Percentiles rank a stretch among this genome's conserved stretches.
These are phyloP conservation scores for Aspergillus sp. DNA, from an alignment of 2,329 filamentous ascomycete species.

Conservation along the genomic window DNA sequence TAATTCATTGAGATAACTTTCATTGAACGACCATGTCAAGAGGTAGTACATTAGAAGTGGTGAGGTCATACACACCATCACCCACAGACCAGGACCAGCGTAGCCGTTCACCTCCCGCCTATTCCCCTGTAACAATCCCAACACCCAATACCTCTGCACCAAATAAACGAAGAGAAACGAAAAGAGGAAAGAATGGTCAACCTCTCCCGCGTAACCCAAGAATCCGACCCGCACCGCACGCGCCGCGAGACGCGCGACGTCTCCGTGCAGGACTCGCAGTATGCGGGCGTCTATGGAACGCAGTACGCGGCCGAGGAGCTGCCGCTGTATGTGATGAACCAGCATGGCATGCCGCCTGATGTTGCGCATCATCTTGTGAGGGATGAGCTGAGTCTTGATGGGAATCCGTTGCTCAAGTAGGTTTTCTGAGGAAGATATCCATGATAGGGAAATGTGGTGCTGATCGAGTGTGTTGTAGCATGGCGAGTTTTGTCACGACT, in stretches of 20 bases:
- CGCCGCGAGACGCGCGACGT: conserved; percentile 16
- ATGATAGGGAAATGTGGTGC: background rate
- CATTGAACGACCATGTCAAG: background rate
- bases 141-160: background rate
- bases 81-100: background rate
- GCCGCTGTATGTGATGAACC: conserved; percentile 81
- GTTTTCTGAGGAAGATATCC: conserved; percentile 31
- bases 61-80: conserved; percentile 18
- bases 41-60: background rate
- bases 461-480: background rate
- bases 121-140: background rate
- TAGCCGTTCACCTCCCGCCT: background rate
- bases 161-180: conserved; percentile 11
- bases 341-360: conserved; percentile 81
- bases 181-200: conserved; percentile 37
- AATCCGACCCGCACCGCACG: conserved; percentile 32
- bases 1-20: background rate
- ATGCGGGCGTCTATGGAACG: conserved; percentile 74
- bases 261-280: conserved; percentile 52
- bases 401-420: conserved; percentile 70
- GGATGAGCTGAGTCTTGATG: conserved; percentile 68
- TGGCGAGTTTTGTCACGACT: conserved; percentile 67
- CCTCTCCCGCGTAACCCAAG: conserved; percentile 36
- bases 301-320: conserved; percentile 80
- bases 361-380: conserved; percentile 68